Conservation (phyloP, 768 basidiomycete genomes). For the Ramaria sp. region DNA sequence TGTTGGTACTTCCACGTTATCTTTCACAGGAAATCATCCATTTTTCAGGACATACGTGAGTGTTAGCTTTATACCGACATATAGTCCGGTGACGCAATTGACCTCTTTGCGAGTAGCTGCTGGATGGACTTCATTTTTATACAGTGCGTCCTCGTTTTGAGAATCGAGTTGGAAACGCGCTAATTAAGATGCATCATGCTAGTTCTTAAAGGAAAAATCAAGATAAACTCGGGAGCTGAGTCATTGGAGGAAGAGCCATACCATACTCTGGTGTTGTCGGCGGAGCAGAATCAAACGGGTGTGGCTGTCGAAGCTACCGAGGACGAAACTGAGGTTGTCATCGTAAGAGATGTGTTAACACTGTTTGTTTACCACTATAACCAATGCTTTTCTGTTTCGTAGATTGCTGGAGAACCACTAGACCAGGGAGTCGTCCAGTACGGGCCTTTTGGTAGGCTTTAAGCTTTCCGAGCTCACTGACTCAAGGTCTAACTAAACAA, state of each 20-base stretch:
- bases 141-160: conserved; percentile 33
- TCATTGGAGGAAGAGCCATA: conserved; percentile 37
- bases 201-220: conserved; percentile 61
- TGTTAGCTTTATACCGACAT: conserved; percentile 1
- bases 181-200: conserved; percentile 8
- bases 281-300: conserved; percentile 48
- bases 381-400: background rate
- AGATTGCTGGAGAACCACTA: conserved; percentile 82
- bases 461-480: background rate
- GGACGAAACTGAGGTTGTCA: conserved; percentile 60
- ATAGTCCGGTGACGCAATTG: background rate
- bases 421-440: conserved; percentile 84
- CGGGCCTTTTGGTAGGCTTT: conserved; percentile 45
- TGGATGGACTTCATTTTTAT: conserved; percentile 89
- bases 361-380: background rate
- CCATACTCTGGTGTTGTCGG: conserved; percentile 80
- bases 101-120: conserved; percentile 30
- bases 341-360: conserved; percentile 35
- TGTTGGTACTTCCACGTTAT: conserved; percentile 87
- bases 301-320: conserved; percentile 49
- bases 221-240: conserved; percentile 34
- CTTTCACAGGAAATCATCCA: conserved; percentile 47
- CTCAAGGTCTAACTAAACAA: background rate
- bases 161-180: background rate
- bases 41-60: conserved; percentile 81